Base-by-base conservation (phyloP, 2,329 filamentous ascomycete species). In the Pseudogymnoascus sp. region DNA sequence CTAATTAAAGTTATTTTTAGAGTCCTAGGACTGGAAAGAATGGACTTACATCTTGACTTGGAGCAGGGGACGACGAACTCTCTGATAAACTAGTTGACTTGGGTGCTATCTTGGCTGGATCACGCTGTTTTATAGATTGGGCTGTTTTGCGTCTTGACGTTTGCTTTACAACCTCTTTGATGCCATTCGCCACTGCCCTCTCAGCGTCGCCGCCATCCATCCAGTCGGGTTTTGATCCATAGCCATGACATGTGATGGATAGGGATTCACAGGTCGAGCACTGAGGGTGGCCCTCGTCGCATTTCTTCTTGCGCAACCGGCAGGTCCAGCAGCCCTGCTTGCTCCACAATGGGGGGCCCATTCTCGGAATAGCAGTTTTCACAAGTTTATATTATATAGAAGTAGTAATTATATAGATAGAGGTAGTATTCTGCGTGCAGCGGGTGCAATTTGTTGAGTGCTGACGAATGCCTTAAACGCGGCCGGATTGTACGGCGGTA, bases 281-380 rank as follows among this genome's bases (percentile, higher is more conserved):
- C 70, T 79, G 76, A 64, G 83, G 83, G 64, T 78, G 77, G 68
- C 81, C 81, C 74, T 87, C 84, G 71, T 87, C 84, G 75, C 84
- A 87, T 79, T 87, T 87, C 77, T 87, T 87, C 66, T 84, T 79
- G 70, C 84, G 78, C 68, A 87, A 74, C 71, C 84, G 79, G 78
- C 84, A 87, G 60, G 84, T 87, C 74, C 86, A 87, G 81, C 84
- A 88, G 66, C 83, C 85, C 62, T 64, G 60, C 59, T 71, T 71
- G 60, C 66, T 69, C 31, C 69, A 67, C 60, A 71, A 66, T 7
- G 68, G 63, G 4, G 63, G 65, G 36, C 57, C 66, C 69, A 71
- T 64, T 63, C 14, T 21, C 7, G 18, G 37, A 42, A 12, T 16
- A 16, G 26, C 7, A 54, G 16, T 31, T 54, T 54, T 10, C 47